phyloP scores from a whole-genome alignment of 2,329 filamentous ascomycete species.

The Malbranchea cinnamomea region DNA sequence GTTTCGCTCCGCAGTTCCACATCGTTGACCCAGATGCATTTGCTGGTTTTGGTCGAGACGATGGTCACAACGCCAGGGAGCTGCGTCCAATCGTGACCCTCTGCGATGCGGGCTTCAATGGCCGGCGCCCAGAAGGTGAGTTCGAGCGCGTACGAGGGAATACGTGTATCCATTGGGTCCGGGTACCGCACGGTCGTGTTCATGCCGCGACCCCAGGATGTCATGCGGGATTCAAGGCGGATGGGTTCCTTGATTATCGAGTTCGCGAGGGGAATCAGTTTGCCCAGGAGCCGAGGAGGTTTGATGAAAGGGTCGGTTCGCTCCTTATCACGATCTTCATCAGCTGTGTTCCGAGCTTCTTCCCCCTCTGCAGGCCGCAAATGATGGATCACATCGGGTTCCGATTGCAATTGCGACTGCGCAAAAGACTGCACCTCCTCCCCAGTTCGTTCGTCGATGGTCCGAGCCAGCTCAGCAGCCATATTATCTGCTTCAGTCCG shows the following conservation, averaged over 20 bases:
- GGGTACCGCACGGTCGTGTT: conserved; percentile 55
- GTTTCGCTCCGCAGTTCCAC: conserved; percentile 46
- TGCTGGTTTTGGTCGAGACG: conserved; percentile 64
- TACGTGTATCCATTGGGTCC: conserved; percentile 47
- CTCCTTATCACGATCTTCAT: neutral
- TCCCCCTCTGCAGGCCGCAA: neutral
- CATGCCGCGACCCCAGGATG: conserved; percentile 61
- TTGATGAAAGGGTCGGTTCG: conserved; percentile 15
- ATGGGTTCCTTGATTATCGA: conserved; percentile 53
- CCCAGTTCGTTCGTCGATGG: conserved; percentile 30
- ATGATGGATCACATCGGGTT: neutral
- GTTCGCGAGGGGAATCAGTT: conserved; percentile 47
- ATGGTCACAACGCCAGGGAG: conserved; percentile 48
- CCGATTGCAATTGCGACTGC: neutral
- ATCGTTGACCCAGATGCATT: conserved; percentile 64
- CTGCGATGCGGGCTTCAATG: conserved; percentile 44
- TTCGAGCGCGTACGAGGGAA: conserved; percentile 71
- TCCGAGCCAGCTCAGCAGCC: conserved; percentile 26
- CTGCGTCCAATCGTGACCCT: conserved; percentile 40
- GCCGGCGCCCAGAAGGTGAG: conserved; percentile 58
- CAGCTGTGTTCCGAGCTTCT: no score
- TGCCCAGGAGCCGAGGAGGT: conserved; percentile 39
- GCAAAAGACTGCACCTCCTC: conserved; percentile 14
- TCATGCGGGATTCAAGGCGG: conserved; percentile 49
- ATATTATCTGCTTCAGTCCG: no score